A percentile compares a stretch with the other conserved stretches of the same genome.
phyloP scores from a whole-genome alignment of 1,284 basidiomycete species.

The Ceratobasidium sp. region DNA sequence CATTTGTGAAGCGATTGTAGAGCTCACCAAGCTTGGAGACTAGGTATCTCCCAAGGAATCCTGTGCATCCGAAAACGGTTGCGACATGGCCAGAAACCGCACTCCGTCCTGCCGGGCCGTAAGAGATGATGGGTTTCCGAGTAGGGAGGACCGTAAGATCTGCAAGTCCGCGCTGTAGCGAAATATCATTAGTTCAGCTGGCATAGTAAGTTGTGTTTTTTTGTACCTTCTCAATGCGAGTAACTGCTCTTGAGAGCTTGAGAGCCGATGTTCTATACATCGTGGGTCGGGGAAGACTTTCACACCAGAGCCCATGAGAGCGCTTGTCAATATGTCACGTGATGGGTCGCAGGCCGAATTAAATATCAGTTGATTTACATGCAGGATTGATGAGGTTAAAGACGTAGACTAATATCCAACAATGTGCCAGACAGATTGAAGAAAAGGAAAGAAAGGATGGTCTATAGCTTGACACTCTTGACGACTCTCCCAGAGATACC shows the following conservation, averaged over 20 bases:
- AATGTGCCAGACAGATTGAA: neutral
- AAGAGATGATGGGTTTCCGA: slow-evolving; percentile 71
- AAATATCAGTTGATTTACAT: neutral
- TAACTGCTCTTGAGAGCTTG: slow-evolving; percentile 27
- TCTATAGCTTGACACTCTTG: slow-evolving; percentile 77
- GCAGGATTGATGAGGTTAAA: neutral
- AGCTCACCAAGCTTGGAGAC: slow-evolving; percentile 87
- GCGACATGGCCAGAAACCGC: slow-evolving; percentile 89
- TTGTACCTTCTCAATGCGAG: slow-evolving; percentile 34
- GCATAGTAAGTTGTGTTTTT: neutral
- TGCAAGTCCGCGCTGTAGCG: slow-evolving; percentile 33
- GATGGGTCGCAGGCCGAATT: neutral
- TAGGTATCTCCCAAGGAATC: slow-evolving; percentile 94
- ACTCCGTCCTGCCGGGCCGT: slow-evolving; percentile 86
- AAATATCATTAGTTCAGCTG: neutral
- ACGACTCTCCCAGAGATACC: slow-evolving; percentile 85
- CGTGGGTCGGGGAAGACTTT: slow-evolving; percentile 24
- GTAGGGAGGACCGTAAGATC: slow-evolving; percentile 45
- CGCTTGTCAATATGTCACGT: slow-evolving; percentile 28
- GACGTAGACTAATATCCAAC: neutral
- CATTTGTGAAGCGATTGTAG: slow-evolving; percentile 37
- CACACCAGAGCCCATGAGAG: slow-evolving; percentile 18
- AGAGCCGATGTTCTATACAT: slow-evolving; percentile 37
- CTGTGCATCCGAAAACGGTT: slow-evolving; percentile 97
- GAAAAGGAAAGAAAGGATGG: neutral